Evolutionary conservation across 306 rosid species (phyloP), one percentile per base, ranked within the genome.

Genomic region (Argentina anserina): DNA sequence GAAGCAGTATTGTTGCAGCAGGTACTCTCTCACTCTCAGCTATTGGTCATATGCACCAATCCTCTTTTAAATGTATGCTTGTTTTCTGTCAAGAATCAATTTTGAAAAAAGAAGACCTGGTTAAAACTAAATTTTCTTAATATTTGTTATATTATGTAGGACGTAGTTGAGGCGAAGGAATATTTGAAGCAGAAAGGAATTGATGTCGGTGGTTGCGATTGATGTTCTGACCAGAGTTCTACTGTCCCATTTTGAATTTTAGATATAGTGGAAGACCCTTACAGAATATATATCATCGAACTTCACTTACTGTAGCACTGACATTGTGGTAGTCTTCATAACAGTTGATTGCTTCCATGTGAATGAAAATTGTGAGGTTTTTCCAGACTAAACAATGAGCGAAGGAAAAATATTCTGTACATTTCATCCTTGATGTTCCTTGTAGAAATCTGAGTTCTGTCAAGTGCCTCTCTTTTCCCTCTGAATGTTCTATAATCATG

Each of bases 101-200:
- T 61, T 25, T 61, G 0, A 3, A 11, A 9, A 50, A n/a, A 36
- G 25, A 37, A 70, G 12, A 25, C 63, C 15, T 52, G 36, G 43
- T 71, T 28, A 25, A 40, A 39, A 41, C 37, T 39, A 23, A 23
- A 8, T 50, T 4, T 9, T 39, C 6, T 29, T 39, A 15, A 41
- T 29, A 7, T 20, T 21, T 73, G 41, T 31, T 55, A 4, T 72
- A 69, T 69, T 60, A 61, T 60, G 79, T 69, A 91, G 98, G 96
- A 94, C 68, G 68, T 94, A 66, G 78, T 67, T 21, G 96, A 89
- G 84, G 98, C 98, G 62, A 89, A 82, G 86, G 90, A 86, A 5
- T 89, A 76, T 76, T 76, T 93, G 83, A 86, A 86, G 76, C 82
- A 75, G 81, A 87, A 69, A 76, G 90, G 97, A 73, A 80, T 93